Evolutionary conservation across 2,329 filamentous ascomycete genomes (phyloP), one percentile per base, ranked within the genome.

Genomic region (Neofusicoccum laricinum): DNA sequence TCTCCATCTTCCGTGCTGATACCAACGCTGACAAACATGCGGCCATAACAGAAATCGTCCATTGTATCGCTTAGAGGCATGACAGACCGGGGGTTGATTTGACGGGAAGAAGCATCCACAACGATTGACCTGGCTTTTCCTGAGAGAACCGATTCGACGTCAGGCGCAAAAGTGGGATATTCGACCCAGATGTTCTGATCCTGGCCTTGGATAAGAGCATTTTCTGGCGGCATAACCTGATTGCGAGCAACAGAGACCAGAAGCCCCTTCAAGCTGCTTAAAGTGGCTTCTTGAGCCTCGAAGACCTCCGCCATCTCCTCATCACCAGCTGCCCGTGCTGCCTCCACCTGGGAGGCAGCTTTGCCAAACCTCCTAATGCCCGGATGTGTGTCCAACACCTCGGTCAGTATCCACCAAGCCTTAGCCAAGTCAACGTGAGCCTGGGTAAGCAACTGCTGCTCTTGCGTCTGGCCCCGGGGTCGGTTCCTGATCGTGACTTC

Each of bases 371-470:
- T 69, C 40, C 63, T 67, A 30, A 77, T 45, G 15, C 50, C 66
- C 1, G 76, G 73, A 63, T 79, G 77, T 17, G 69, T 72, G 1
- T 70, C 71, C 6, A 83, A 67, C 14, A 81, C 73, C 64, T 82
- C 77, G 4, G 73, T 74, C 5, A 81, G 65, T n/a, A 97, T 86
- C 93, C 93, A 97, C 75, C 91, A 90, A 0, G 88, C 84, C 75
- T 97, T 97, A 25, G 91, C 89, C 58, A 97, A 81, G 75, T 97
- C 92, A 1, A 94, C 85, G 70, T 96, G 93, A 1, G 92, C 89
- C 76, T 97, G 93, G 65, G 90, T 85, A 75, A 80, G 75, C 3
- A 75, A 73, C 67, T 76, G 81, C 84, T 79, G 67, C 81, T 84
- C 70, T 25, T 59, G 61, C 50, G 67, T 84, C 32, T 64, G 61